These are phyloP conservation scores for Claviceps maximensis DNA, from an alignment of 2,329 filamentous ascomycete genomes.

Conservation along the genomic window DNA sequence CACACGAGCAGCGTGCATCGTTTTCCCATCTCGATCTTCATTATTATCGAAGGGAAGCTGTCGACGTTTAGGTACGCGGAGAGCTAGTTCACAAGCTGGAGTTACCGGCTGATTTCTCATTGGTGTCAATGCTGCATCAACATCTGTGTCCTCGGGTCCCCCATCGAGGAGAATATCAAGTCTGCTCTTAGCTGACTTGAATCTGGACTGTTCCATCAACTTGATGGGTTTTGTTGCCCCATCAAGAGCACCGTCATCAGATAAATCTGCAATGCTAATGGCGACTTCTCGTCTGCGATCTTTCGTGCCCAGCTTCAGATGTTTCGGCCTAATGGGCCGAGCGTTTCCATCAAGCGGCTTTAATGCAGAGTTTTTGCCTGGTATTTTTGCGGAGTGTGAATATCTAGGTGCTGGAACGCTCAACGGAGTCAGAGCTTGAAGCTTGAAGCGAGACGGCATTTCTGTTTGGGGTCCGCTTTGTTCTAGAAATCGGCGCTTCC, in stretches of 20 bases:
- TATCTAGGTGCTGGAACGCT: not conserved
- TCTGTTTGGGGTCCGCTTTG: conserved; percentile 6
- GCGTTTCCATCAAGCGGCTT: conserved; percentile 25
- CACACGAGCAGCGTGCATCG: not conserved
- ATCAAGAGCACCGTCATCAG: conserved; percentile 33
- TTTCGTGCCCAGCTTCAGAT: conserved; percentile 10
- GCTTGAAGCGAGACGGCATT: not conserved
- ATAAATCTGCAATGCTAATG: conserved; percentile 15
- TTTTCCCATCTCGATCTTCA: conserved; percentile 6
- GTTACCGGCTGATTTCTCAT: not conserved
- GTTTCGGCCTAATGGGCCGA: conserved; percentile 11
- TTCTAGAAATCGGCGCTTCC: conserved; percentile 20
- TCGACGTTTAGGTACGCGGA: conserved; percentile 26
- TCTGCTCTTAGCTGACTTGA: conserved; percentile 13
- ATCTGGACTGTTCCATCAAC: not conserved
- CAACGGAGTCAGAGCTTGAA: conserved; percentile 1
- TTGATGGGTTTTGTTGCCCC: not conserved
- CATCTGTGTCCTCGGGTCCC: not conserved
- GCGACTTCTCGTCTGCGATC: not conserved
- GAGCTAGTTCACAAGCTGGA: conserved; percentile 3
- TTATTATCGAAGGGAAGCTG: conserved; percentile 27
- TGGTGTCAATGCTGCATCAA: not conserved
- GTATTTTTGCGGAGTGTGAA: not conserved
- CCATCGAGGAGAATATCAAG: conserved; percentile 22
- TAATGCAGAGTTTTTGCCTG: conserved; percentile 17